Base-by-base conservation (phyloP, 176 grass and related monocot genomes). In the Poa annua region DNA sequence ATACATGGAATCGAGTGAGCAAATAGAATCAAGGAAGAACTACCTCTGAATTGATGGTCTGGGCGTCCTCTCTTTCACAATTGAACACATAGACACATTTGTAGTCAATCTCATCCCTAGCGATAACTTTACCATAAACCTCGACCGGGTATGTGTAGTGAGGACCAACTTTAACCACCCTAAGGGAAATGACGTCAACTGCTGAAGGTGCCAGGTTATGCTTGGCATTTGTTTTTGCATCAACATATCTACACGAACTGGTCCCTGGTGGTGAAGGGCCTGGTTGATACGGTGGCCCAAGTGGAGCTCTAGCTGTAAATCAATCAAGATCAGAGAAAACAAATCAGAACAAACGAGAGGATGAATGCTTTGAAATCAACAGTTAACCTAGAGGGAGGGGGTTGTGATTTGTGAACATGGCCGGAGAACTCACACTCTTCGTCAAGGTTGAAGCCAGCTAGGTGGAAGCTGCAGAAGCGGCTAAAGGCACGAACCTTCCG, bases 381-480 rank as follows among this genome's bases (percentile, higher is more conserved):
- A 26, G 13, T 26, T 32, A 63, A 32, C 22, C 57, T 26, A 61
- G 36, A 4, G 6, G 7, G 11, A 62, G 5, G 25, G 60, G 22
- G 25, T 6, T 64, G 61, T 64, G 61, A 33, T 16, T 8, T 64
- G 5, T 64, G 22, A 62, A 62, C 5, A 12, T 25, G 26, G 59
- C 26, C 1, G 38, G 38, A 41, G 38, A 1, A 32, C 60, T 63
- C 60, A 63, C 60, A 63, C 1, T 2, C 15, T 1, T 6, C 60
- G 6, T 63, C 60, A 63, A 63, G 60, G 60, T 63, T 25, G 5
- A 63, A 63, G 24, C 25, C 1, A 4, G 11, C 60, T 7, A 63
- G 60, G 25, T 63, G 60, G 60, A 63, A 63, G 60, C 60, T 32
- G 60, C 60, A 63, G 60, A 63, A 63, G 12, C 60, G 25, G 60